Percentiles rank a stretch among this genome's conserved stretches.
Evolutionary conservation across 805 yeast genomes (phyloP).

Genomic region (Trichomonascus vanleenenianus): DNA sequence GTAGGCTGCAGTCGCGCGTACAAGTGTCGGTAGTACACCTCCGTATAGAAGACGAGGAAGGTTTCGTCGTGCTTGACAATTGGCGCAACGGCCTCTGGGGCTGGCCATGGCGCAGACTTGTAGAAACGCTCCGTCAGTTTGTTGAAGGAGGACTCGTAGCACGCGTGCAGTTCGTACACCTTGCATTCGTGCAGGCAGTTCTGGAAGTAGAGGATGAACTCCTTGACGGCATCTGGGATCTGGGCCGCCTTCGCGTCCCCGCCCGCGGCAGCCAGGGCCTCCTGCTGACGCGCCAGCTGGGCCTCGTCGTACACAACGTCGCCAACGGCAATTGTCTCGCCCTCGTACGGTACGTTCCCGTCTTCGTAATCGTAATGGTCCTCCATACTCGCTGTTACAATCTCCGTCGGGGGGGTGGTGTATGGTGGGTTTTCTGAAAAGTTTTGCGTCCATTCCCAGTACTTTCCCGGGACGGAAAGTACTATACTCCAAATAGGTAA

Average conservation of each 20-base stretch:
- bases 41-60: constrained; percentile 40
- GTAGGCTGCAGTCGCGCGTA: constrained; percentile 39
- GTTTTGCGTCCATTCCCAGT: too few species aligned
- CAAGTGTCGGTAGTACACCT: constrained; percentile 43
- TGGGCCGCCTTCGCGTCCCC: constrained; percentile 16
- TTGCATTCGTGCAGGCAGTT: constrained; percentile 36
- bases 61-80: constrained; percentile 39
- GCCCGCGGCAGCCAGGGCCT: constrained; percentile 18
- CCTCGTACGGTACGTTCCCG: constrained; percentile 6
- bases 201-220: constrained; percentile 38
- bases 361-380: constrained; percentile 16
- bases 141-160: constrained; percentile 40
- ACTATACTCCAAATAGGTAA: too few species aligned
- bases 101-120: constrained; percentile 39
- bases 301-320: constrained; percentile 26
- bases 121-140: constrained; percentile 39
- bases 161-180: constrained; percentile 36
- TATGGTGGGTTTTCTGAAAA: too few species aligned
- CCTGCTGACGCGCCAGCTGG: constrained; percentile 27
- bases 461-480: too few species aligned
- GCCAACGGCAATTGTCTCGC: constrained; percentile 19
- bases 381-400: constrained; percentile 10
- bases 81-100: constrained; percentile 36
- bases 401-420: too few species aligned
- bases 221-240: constrained; percentile 38